Base-by-base conservation (phyloP, 1,284 basidiomycete genomes). In the Naganishia liquefaciens region DNA sequence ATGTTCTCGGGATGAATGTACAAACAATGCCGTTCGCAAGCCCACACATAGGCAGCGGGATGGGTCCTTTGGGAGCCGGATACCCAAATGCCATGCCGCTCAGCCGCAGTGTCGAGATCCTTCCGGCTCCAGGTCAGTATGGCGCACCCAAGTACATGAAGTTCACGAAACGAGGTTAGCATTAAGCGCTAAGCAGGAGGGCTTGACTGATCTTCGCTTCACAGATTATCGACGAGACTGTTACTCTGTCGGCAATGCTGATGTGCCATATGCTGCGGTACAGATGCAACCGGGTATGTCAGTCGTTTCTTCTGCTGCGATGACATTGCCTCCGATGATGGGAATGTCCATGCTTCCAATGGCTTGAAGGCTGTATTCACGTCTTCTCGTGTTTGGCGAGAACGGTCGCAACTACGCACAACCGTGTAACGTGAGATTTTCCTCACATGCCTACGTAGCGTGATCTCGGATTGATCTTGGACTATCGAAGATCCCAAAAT, bases 81-180 rank as follows among this genome's bases (percentile, higher is more conserved):
- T 67, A 67, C 25, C 66, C 66, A 23, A 67, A 67, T 51, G 66
- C 66, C 4, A 67, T 67, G 66, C 62, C 62, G 19, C 40, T 67
- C 52, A 63, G 66, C 44, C 60, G 55, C 15, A 60, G 62, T 23
- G 50, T 64, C 2, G 66, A 67, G 15, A 60, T 64, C 19, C 40
- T 63, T 9, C 66, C 66, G 2, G 62, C 43, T 21, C 47, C 46
- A 21, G 66, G 66, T 7, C 53, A 49, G 44, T 67, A 67, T 50
- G 66, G 66, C 3, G 40, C 47, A 10, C 66, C 61, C 21, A 47
- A 52, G 28, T 63, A 64, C 43, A 51, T 57, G 1, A 64, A 51
- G 25, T 67, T 64, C 28, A 42, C 37, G 15, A 67, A 67, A 33
- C 66, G 62, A 37, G 66, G 65, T 67, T 19, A 33, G 65, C 49